These are phyloP conservation scores for Aspergillus sojae DNA, from an alignment of 2,329 filamentous ascomycete genomes.

Conservation along the genomic window DNA sequence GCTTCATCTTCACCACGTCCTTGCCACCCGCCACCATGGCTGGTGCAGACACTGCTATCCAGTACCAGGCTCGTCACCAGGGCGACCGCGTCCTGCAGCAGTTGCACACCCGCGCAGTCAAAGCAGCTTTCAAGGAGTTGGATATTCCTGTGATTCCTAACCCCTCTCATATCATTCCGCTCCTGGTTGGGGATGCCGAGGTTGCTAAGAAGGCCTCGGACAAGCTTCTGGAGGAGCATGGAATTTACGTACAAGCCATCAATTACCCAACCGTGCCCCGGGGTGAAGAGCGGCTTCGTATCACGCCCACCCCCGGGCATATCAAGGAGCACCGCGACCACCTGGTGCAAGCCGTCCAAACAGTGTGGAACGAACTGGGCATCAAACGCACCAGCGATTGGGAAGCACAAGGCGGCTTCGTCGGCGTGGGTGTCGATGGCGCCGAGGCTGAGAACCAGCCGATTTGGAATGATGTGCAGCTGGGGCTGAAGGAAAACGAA, in stretches of 20 bases:
- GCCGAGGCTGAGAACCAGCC: conserved; percentile 63
- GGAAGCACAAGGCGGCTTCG: conserved; percentile 88
- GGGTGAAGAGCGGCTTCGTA: conserved; percentile 93
- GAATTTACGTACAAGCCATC: conserved; percentile 97
- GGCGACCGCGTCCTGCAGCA: conserved; percentile 92
- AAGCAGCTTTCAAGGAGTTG: conserved; percentile 73
- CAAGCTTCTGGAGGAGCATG: conserved; percentile 83
- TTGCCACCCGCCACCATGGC: conserved; percentile 97
- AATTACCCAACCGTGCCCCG: conserved; percentile 98
- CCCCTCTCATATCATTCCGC: conserved; percentile 91
- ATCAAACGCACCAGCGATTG: conserved; percentile 94
- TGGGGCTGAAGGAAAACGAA: conserved; percentile 67
- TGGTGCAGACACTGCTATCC: conserved; percentile 85
- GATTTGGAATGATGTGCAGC: conserved; percentile 91
- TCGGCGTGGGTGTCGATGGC: conserved; percentile 80
- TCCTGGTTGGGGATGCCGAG: conserved; percentile 92
- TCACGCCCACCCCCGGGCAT: conserved; percentile 95
- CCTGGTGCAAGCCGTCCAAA: conserved; percentile 79
- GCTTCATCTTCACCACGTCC: conserved; percentile 98
- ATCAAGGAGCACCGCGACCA: conserved; percentile 81
- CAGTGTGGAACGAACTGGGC: conserved; percentile 83
- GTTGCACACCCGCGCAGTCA: conserved; percentile 92
- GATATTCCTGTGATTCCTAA: conserved; percentile 98
- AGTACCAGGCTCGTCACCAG: conserved; percentile 84
- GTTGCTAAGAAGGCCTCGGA: conserved; percentile 90